Conservation (phyloP, 2,329 filamentous ascomycete species). For the Pestalotiopsis sp. region DNA sequence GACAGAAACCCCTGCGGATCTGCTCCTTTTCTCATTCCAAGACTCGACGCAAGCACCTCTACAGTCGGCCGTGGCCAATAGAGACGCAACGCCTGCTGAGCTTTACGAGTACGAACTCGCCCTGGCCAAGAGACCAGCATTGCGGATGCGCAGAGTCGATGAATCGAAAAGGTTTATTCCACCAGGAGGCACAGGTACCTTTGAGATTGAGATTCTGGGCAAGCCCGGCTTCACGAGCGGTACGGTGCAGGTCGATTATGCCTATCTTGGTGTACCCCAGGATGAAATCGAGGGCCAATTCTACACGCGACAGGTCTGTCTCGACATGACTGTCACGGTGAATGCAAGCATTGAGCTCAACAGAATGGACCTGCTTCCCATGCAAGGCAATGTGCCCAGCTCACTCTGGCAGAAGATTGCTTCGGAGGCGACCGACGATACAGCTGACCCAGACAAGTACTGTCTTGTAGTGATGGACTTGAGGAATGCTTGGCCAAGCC, state of each 20-base stretch:
- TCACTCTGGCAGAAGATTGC: constrained; percentile 58
- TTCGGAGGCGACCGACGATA: constrained; percentile 31
- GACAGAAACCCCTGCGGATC: constrained; percentile 71
- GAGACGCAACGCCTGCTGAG: constrained; percentile 77
- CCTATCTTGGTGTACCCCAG: constrained; percentile 72
- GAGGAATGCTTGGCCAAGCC: constrained; percentile 86
- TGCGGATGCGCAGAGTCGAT: constrained; percentile 56
- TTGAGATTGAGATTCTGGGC: constrained; percentile 83
- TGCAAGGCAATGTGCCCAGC: constrained; percentile 67
- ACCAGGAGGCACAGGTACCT: constrained; percentile 69
- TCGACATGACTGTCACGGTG: constrained; percentile 85
- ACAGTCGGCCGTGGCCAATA: constrained; percentile 73
- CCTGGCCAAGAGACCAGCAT: constrained; percentile 72
- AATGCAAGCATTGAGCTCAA: constrained; percentile 87
- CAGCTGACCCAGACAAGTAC: constrained; percentile 61
- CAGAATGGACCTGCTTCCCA: constrained; percentile 77
- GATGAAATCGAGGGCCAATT: constrained; percentile 73
- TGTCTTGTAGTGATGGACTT: constrained; percentile 83
- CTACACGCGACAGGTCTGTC: constrained; percentile 79
- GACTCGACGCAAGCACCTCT: constrained; percentile 83
- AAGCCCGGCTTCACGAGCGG: constrained; percentile 83
- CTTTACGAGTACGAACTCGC: constrained; percentile 86
- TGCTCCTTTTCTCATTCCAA: constrained; percentile 85
- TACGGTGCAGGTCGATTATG: constrained; percentile 84
- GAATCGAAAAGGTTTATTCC: constrained; percentile 62